Evolutionary conservation across 495 filamentous ascomycete genomes (phyloP).

Genomic region (Hyaloscypha hepaticicola): DNA sequence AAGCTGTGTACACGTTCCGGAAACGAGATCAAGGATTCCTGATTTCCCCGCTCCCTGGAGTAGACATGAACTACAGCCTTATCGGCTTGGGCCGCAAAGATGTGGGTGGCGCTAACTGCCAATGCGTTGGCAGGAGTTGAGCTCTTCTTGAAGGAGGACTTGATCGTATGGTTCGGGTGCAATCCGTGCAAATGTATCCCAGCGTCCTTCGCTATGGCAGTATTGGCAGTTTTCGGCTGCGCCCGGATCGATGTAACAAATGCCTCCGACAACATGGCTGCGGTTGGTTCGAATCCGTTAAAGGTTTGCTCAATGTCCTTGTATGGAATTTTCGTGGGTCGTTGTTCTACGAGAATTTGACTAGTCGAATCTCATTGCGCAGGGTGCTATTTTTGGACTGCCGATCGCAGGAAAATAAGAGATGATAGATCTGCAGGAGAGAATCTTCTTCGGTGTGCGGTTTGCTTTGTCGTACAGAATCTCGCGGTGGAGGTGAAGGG

Average conservation of each 20-base stretch:
- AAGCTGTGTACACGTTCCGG: slow-evolving; percentile 79
- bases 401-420: not conserved
- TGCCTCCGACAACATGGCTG: slow-evolving; percentile 64
- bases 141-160: slow-evolving; percentile 88
- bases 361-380: not conserved
- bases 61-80: slow-evolving; percentile 95
- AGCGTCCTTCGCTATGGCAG: slow-evolving; percentile 68
- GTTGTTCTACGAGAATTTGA: not conserved
- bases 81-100: slow-evolving; percentile 86
- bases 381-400: not conserved
- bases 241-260: slow-evolving; percentile 75
- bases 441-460: not conserved
- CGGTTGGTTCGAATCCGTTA: not conserved
- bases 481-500: not conserved
- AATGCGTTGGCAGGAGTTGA: slow-evolving; percentile 74
- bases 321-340: not conserved
- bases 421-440: not conserved
- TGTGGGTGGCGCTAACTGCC: slow-evolving; percentile 76
- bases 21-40: slow-evolving; percentile 84
- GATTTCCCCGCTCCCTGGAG: slow-evolving; percentile 73
- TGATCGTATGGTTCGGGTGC: slow-evolving; percentile 68
- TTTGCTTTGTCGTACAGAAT: not conserved
- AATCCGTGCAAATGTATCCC: slow-evolving; percentile 83
- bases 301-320: not conserved
- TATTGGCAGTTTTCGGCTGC: slow-evolving; percentile 61